Evolutionary conservation across 1,284 basidiomycete species (phyloP), one percentile per base, ranked within the genome.

Genomic region (Puccinia horiana): DNA sequence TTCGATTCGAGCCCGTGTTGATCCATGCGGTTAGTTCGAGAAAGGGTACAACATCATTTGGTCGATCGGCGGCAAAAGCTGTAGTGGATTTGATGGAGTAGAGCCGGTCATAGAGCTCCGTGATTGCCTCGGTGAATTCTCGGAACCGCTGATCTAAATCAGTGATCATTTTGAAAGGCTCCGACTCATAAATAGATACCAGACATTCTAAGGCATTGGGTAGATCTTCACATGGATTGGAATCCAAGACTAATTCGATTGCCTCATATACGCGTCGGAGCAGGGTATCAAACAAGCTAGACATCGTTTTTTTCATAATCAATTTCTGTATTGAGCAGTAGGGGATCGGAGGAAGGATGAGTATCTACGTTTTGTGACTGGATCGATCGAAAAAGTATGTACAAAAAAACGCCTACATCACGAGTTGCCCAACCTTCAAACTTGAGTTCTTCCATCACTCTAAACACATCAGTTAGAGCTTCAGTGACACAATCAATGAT

Each of bases 401-500:
- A 32, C 69, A 40, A 72, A 82, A 83, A n/a, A 37, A 42, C 1
- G 90, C 92, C 85, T 86, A 95, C 94, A 85, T 99, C 96, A 83
- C 90, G 89, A 54, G 88, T 88, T 6, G 93, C 90, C 96, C 96
- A 98, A 61, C 69, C 91, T 90, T 84, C 78, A 54, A 86, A 84
- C 35, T 85, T 83, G 54, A 90, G 89, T 83, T 95, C 93, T 54
- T 90, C 88, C 84, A 92, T 89, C 2, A 92, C 90, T 85, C 92
- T 93, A 47, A 89, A 88, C 20, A 96, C 90, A 73, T 91, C 91
- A 75, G 91, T 90, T 67, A 97, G 88, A 20, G 94, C 95, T 86
- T 98, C 96, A 0, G 92, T 93, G 74, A 99, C 91, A 87, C 96
- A 99, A 85, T 97, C 96, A 84, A 85, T 81, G 29, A 96, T 88